Conservation (phyloP, 2,329 filamentous ascomycete genomes). For the Colletotrichum viniferum region DNA sequence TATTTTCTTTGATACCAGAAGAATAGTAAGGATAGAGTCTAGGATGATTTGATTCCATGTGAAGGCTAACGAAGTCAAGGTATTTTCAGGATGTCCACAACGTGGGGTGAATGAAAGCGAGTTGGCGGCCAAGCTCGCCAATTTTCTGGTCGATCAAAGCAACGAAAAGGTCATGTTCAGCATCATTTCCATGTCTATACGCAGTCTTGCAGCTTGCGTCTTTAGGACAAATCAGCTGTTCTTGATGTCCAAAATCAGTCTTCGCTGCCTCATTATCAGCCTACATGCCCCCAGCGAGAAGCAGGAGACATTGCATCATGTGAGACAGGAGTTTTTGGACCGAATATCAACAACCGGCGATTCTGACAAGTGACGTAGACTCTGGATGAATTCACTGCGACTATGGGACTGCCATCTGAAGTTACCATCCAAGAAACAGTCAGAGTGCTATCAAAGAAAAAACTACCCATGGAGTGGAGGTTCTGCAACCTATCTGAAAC, state of each 20-base stretch:
- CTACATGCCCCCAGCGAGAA: not conserved
- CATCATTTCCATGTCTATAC: not conserved
- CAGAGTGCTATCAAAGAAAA: not conserved
- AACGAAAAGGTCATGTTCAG: not conserved
- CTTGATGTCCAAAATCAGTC: not conserved
- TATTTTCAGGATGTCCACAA: not conserved
- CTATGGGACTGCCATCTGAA: not conserved
- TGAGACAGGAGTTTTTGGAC: rapidly evolving
- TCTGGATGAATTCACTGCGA: not conserved
- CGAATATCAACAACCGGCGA: not conserved
- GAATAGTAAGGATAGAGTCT: not conserved
- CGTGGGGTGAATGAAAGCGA: not conserved
- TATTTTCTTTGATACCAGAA: not conserved
- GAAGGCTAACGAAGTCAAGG: not conserved
- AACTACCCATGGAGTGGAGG: not conserved
- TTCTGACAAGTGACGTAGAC: not conserved
- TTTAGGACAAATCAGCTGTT: not conserved
- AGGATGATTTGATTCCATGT: rapidly evolving
- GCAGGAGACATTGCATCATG: not conserved
- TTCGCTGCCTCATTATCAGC: not conserved
- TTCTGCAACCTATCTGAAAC: not conserved
- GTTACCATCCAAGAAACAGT: not conserved
- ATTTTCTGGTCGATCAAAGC: not conserved
- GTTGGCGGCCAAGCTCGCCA: not conserved
- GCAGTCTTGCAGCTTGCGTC: not conserved